Conservation (phyloP, 78 protist species). For the Dictyostelium intermedium region DNA sequence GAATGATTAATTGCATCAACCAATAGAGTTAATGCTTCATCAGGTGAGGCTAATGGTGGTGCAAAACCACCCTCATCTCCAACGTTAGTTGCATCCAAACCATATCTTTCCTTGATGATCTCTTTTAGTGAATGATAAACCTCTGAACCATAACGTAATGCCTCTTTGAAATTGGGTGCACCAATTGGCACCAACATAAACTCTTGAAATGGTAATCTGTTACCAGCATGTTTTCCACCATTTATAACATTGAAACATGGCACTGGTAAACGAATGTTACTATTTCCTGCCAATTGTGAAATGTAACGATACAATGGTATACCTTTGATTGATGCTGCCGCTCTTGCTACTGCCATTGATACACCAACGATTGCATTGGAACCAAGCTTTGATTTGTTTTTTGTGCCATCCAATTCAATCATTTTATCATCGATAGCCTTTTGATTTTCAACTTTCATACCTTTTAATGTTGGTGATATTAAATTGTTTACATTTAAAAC, state of each 20-base stretch:
- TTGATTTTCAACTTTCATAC: conserved; percentile 82
- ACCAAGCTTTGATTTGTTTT: conserved; percentile 96
- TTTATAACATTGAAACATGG: conserved; percentile 99
- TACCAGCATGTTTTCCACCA: conserved; percentile 99
- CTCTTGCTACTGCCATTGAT: conserved; percentile 96
- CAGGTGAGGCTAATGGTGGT: conserved; percentile 86
- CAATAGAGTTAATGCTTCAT: conserved; percentile 96
- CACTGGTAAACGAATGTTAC: conserved; percentile 89
- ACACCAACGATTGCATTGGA: conserved; percentile 99
- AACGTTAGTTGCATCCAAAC: conserved; percentile 91
- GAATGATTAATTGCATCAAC: conserved; percentile 95
- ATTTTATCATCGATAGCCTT: conserved; percentile 92
- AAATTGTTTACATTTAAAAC: conserved; percentile 62
- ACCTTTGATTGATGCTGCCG: conserved; percentile 93
- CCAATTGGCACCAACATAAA: conserved; percentile 97
- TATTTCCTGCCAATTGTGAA: conserved; percentile 76
- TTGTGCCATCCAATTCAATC: conserved; percentile 95
- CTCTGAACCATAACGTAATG: conserved; percentile 96
- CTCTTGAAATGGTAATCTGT: conserved; percentile 96
- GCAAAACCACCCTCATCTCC: conserved; percentile 99
- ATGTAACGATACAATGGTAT: conserved; percentile 88
- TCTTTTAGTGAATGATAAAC: conserved; percentile 96
- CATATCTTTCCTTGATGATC: conserved; percentile 89
- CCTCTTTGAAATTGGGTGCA: conserved; percentile 94
- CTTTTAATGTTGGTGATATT: conserved; percentile 94